Conservation (phyloP, 2,329 filamentous ascomycete genomes). For the Teratosphaeria gauchensis region DNA sequence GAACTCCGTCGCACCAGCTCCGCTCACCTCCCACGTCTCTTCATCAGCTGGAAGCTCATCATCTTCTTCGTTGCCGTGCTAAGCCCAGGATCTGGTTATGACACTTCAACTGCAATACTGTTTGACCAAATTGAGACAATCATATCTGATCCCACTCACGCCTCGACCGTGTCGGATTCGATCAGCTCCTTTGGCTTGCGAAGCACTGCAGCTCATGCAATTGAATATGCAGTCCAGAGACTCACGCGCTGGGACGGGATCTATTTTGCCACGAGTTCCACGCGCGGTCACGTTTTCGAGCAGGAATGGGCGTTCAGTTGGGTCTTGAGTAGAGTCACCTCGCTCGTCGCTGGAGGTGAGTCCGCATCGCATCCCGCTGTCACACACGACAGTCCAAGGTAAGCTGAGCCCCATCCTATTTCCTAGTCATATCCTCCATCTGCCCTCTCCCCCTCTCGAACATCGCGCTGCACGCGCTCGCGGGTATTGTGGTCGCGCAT, state of each 20-base stretch:
- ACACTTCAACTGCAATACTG: constrained; percentile 60
- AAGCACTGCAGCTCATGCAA: constrained; percentile 11
- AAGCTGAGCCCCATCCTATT: constrained; percentile 19
- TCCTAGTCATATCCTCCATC: constrained; percentile 4
- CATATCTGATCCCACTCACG: no score
- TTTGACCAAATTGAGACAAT: constrained; percentile 23
- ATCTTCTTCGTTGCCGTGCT: constrained; percentile 52
- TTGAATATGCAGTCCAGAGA: constrained; percentile 39
- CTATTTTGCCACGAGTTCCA: constrained; percentile 58
- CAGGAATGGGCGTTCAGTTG: constrained; percentile 79
- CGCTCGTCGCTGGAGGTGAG: constrained; percentile 33
- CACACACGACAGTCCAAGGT: background rate
- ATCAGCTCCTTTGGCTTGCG: constrained; percentile 6
- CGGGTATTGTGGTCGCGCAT: constrained; percentile 61
- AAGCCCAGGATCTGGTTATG: constrained; percentile 57
- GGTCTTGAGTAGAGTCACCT: constrained; percentile 40
- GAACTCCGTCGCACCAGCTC: constrained; percentile 5
- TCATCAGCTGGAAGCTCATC: constrained; percentile 56
- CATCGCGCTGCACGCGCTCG: constrained; percentile 31
- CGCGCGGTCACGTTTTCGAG: constrained; percentile 60
- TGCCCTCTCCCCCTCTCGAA: constrained; percentile 7
- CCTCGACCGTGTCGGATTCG: background rate
- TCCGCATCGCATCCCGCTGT: constrained; percentile 27
- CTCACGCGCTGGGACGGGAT: constrained; percentile 73
- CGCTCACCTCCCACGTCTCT: constrained; percentile 27